Conservation (phyloP, 1,284 basidiomycete species). For the Porphyrellus sp. region DNA sequence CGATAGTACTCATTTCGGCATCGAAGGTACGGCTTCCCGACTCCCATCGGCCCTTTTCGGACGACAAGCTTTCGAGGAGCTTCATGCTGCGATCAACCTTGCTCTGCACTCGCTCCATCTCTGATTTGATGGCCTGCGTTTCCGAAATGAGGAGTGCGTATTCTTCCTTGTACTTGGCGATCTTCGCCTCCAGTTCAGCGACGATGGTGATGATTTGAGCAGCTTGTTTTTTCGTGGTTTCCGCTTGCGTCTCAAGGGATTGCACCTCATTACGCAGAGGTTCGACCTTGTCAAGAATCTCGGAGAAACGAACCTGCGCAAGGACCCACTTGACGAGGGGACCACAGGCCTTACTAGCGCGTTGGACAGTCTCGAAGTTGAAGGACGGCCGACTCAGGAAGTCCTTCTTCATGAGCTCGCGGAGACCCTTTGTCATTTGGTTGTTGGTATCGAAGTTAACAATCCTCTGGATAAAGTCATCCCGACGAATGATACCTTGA, state of each 20-base stretch:
- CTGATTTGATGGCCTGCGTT: constrained; percentile 93
- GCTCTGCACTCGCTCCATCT: constrained; percentile 97
- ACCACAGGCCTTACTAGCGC: constrained; percentile 95
- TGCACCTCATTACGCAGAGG: constrained; percentile 95
- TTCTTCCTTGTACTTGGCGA: constrained; percentile 94
- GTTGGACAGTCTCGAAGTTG: constrained; percentile 95
- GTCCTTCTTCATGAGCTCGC: constrained; percentile 92
- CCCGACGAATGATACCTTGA: constrained; percentile 93
- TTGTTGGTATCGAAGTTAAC: constrained; percentile 94
- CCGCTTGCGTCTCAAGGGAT: constrained; percentile 88
- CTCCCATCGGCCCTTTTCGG: constrained; percentile 95
- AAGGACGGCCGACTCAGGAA: constrained; percentile 89
- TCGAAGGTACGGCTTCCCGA: constrained; percentile 94
- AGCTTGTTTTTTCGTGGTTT: constrained; percentile 91
- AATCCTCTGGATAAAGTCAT: constrained; percentile 96
- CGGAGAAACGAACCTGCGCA: constrained; percentile 96
- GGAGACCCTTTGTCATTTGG: constrained; percentile 86
- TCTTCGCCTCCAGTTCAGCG: constrained; percentile 88
- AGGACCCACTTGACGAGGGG: constrained; percentile 98
- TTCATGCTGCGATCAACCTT: constrained; percentile 98
- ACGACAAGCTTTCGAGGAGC: constrained; percentile 90
- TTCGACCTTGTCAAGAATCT: constrained; percentile 97
- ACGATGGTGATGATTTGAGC: constrained; percentile 90
- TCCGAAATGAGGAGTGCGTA: constrained; percentile 97
- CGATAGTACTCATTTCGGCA: constrained; percentile 97